phyloP scores from a whole-genome alignment of 805 yeast genomes.

The Ogataea haglerorum region DNA sequence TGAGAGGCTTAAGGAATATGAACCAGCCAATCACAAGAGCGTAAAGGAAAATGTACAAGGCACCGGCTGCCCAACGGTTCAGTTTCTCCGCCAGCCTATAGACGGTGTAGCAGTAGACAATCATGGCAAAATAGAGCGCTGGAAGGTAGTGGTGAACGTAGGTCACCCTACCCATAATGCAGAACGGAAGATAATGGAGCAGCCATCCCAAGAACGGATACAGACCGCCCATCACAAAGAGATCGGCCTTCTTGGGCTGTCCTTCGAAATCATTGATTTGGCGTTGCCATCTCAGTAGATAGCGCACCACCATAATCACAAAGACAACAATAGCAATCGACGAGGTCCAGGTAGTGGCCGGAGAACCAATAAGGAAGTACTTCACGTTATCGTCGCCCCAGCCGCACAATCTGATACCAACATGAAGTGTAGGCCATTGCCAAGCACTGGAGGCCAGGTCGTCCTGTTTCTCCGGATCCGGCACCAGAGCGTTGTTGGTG shows the following conservation, averaged over 20 bases:
- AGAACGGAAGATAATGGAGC: conserved; percentile 83
- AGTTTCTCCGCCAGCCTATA: conserved; percentile 32
- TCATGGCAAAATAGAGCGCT: conserved; percentile 88
- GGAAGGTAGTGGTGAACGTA: conserved; percentile 97
- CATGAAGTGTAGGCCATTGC: conserved; percentile 85
- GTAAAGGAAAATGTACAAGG: conserved; percentile 46
- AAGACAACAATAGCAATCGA: conserved; percentile 55
- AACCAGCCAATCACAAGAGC: conserved; percentile 54
- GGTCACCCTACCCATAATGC: conserved; percentile 92
- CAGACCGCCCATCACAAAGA: conserved; percentile 59
- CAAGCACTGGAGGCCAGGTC: conserved; percentile 70
- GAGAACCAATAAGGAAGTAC: conserved; percentile 72
- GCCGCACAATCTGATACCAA: conserved; percentile 72
- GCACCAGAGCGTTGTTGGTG: conserved; percentile 76
- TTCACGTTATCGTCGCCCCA: conserved; percentile 61
- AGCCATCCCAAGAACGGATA: conserved; percentile 91
- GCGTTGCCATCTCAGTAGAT: conserved; percentile 78
- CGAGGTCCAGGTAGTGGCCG: conserved; percentile 76
- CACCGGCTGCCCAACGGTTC: conserved; percentile 15
- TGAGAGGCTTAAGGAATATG: conserved; percentile 59
- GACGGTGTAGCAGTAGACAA: conserved; percentile 62
- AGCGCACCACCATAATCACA: conserved; percentile 41
- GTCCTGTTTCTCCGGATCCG: conserved; percentile 73
- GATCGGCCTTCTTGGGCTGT: conserved; percentile 24
- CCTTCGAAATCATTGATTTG: conserved; percentile 57